These are phyloP conservation scores for Metrosideros polymorpha DNA, from an alignment of 441 rosid species.

Conservation along the genomic window DNA sequence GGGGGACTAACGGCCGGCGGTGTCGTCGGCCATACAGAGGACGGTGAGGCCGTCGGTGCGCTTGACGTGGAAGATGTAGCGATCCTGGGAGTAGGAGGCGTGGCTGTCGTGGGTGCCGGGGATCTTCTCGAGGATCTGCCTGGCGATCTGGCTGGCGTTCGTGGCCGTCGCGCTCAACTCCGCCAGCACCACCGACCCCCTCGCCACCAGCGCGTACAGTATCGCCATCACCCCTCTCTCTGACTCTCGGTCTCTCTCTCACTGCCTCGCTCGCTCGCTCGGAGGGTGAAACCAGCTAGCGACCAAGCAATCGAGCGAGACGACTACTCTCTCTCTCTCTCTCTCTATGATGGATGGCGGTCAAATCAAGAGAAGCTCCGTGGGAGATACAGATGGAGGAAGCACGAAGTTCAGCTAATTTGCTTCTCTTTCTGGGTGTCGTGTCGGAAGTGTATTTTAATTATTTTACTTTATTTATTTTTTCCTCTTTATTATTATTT, in stretches of 20 bases:
- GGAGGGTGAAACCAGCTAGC: background rate
- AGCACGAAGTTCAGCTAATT: background rate
- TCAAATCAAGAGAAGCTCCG: background rate
- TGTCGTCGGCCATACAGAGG: slow-evolving; percentile 96
- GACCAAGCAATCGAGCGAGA: background rate
- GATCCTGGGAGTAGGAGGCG: slow-evolving; percentile 84
- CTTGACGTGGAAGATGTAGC: slow-evolving; percentile 79
- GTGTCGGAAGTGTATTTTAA: background rate
- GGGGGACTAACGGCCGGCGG: slow-evolving; percentile 56
- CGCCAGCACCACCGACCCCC: slow-evolving; percentile 81
- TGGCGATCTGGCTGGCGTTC: slow-evolving; percentile 70
- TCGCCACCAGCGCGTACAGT: slow-evolving; percentile 73
- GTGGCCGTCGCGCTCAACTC: slow-evolving; percentile 76
- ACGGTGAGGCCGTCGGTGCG: slow-evolving; percentile 94
- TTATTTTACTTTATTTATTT: background rate
- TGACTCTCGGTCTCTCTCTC: background rate
- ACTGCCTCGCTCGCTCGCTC: background rate
- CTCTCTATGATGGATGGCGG: background rate
- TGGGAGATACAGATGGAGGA: background rate
- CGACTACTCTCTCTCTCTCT: background rate
- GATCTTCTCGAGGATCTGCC: slow-evolving; percentile 70
- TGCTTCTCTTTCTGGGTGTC: background rate
- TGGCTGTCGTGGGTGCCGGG: slow-evolving; percentile 67
- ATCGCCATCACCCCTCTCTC: slow-evolving; percentile 48
- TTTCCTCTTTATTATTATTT: background rate